Base-by-base conservation (phyloP, 306 rosid species). In the Malus orientalis region DNA sequence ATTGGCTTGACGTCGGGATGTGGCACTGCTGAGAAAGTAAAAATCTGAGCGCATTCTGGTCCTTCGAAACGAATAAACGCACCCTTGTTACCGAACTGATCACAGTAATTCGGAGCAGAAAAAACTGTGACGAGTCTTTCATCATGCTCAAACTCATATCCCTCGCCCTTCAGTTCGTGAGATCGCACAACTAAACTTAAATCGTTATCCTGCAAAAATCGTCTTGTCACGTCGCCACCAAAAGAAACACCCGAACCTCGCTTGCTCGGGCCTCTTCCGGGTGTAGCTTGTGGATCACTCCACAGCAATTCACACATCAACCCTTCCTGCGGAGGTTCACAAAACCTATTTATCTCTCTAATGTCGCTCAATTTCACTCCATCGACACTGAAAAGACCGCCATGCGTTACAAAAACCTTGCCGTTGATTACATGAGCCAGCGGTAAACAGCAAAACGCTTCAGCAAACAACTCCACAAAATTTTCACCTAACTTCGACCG, bases 31-130 rank as follows among this genome's bases (percentile, higher is more conserved):
- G 97, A 80, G 81, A 92, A 95, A 14, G 99, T 90, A 49, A 88
- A 86, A 78, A 92, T 89, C 88, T 92, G 85, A 4, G 97, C 97
- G 83, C 87, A 40, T 61, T 90, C 96, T 42, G 97, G 99, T 2
- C 93, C 92, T 84, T 92, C 90, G 30, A 95, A 95, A 59, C 96
- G 97, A 72, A 95, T 95, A 80, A 92, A 95, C 76, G 99, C 99
- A 20, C 97, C 99, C 80, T 90, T 95, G 85, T 95, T 95, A 84
- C 93, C 97, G 97, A 95, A 97, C 97, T 95, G 99, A 82, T 95
- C 99, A 83, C 99, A 95, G 87, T 95, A 95, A 80, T 95, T 95
- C 76, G 99, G 99, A 74, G 99, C 99, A 81, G 99, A 95, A 85
- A 95, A 95, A 32, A 95, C 99, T 57, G 97, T 95, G 70, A 95